Evolutionary conservation across 169 alveolate genomes (phyloP), one percentile per base, ranked within the genome.

Genomic region (Plasmodium coatneyi): DNA sequence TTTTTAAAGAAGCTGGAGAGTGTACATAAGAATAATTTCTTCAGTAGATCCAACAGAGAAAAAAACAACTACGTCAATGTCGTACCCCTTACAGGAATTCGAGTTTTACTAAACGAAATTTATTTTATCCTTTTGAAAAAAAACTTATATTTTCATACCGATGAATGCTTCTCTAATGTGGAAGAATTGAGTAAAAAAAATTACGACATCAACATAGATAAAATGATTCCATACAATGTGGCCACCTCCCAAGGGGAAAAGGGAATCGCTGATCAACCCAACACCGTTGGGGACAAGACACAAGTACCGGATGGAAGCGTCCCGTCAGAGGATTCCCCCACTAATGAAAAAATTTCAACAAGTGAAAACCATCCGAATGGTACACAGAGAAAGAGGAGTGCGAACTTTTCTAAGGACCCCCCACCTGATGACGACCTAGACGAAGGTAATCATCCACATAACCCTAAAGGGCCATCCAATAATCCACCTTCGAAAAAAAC

Each of bases 111-210:
- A 71, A 91, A 91, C 34, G 95, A 91, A 81, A 91, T 91, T 30
- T 91, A 91, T 81, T 91, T 81, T 80, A 91, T 91, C 52, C 80
- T 91, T 5, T 36, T 91, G 41, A 91, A 91, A 81, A 91, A 80
- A 71, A 91, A 91, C 49, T n/a, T 91, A 14, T 91, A 91, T 81
- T 91, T 91, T 71, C 92, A 91, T 28, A 91, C 95, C 5, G 92
- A 91, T 71, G 81, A 81, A 32, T 10, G 36, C 71, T 28, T 70
- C 19, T 25, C 82, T 36, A 25, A 46, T 28, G 89, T 56, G 6
- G 76, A 66, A 66, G 30, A 25, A 22, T 14, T 43, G 25, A 79
- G 49, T 80, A 28, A 60, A 22, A 89, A 89, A 34, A 80, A 66
- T 39, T 79, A 89, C 43, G 91, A 89, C 30, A 79, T 89, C 19